Evolutionary conservation across 2,329 filamentous ascomycete genomes (phyloP), one percentile per base, ranked within the genome.

Genomic region (Cladobotryum protrusum): DNA sequence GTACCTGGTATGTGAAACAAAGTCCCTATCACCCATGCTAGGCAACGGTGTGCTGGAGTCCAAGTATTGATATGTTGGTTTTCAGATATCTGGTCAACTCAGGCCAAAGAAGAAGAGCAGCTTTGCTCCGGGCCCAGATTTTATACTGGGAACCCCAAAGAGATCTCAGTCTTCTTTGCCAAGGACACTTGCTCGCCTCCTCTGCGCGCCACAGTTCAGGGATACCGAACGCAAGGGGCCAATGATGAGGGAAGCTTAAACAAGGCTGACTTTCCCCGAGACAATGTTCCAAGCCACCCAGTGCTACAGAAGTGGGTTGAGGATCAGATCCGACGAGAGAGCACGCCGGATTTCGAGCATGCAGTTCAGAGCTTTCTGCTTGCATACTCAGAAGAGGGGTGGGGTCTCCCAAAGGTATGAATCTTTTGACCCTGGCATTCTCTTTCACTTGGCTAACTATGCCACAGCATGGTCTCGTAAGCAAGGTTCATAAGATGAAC

Each of bases 401-500:
- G 56, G n/a, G 61, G 62, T 33, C 63, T 72, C 36, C 69, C 69
- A 48, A 71, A 67, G 61, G 69, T 72, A 67, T 58, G 62, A 33
- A 32, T 18, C 34, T 32, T 39, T 44, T 46, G 24, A 18, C 43
- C n/a, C 32, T 32, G 29, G 15, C 35, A 19, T 14, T 37, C 24
- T 20, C 19, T n/a, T 29, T n/a, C 9, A 32, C 43, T 49, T 33
- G 34, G 49, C 55, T 64, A 54, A 64, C 53, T 43, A 8, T 18
- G n/a, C 47, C 19, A 40, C 57, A 75, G 72, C 64, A 69, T 53
- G 61, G 66, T 24, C 64, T 76, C 24, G 67, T 75, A 14, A 62
- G 59, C 42, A 69, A 71, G 52, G 71, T 76, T 35, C 69, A 74
- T 52, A 65, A 65, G 45, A 68, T 77, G 64, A 72, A 71, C 54